Percentiles rank a stretch among this genome's conserved stretches.
Conservation (phyloP, 306 rosid species). For the Cicer cuneatum region DNA sequence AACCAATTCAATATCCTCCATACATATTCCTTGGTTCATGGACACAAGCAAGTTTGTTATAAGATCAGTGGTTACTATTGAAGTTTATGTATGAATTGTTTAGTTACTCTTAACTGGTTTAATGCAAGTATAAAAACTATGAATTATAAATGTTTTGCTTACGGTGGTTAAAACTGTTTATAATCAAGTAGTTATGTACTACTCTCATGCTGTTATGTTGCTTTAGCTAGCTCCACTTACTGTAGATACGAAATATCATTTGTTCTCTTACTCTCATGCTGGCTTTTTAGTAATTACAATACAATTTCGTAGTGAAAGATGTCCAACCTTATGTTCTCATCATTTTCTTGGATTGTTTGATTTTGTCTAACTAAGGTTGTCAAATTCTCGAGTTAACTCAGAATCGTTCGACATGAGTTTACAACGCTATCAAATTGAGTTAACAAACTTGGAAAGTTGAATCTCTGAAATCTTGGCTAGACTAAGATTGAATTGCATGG, state of each 20-base stretch:
- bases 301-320: neutral
- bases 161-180: neutral
- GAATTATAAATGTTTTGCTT: neutral
- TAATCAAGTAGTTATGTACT: too few species aligned
- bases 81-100: constrained; percentile 1
- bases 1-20: constrained; percentile 31
- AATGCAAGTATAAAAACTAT: constrained; percentile 1
- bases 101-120: neutral
- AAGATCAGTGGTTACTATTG: neutral
- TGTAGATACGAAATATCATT: neutral
- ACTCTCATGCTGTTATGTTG: too few species aligned
- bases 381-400: neutral
- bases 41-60: neutral
- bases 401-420: neutral
- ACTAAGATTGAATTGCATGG: neutral
- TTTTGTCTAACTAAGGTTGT: neutral
- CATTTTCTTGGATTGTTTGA: constrained; percentile 9
- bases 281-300: neutral
- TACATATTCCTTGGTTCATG: neutral
- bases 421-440: neutral
- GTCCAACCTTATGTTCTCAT: constrained; percentile 1
- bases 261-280: neutral
- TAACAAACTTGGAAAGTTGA: too few species aligned
- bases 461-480: too few species aligned
- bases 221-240: neutral